Base-by-base conservation (phyloP, 1,139 yeast species). In the Saccharomyces hybrid region DNA sequence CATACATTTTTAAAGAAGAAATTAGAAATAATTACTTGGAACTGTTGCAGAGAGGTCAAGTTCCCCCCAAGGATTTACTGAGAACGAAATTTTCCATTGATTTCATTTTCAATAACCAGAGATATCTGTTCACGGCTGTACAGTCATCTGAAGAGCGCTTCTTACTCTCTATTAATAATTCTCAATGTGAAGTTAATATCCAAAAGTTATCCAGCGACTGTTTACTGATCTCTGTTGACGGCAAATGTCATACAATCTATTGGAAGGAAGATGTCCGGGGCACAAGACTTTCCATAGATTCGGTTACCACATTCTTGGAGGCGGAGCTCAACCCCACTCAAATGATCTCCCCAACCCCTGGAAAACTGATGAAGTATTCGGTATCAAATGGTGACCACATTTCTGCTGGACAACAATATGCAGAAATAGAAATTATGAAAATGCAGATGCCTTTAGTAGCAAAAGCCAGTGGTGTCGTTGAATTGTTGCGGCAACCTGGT, bases 351-450 rank as follows among this genome's bases (percentile, higher is more conserved):
- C 99, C 99, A 49, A 91, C 98, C 48, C 99, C 99, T 54, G 99
- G 99, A 78, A 93, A 95, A 75, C 81, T 93, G 65, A 96, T 91
- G 57, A 89, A 89, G 71, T 95, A 83, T 73, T 78, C 91, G 65
- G 96, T 93, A 58, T 98, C 93, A 69, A 87, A 86, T 65, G 99
- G 99, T 62, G 99, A 91, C 61, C 98, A 91, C 67, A 82, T 93
- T 64, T 75, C 75, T 58, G 84, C 95, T 57, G 99, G 99, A 58
- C 96, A 93, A 75, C 84, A 97, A 50, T 95, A 83, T 68, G 99
- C 99, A 49, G 99, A 93, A 75, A 97, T 93, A 56, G 99, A 93
- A 76, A 99, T 93, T 63, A 93, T 93, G 99, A 93, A 93, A 75
- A 91, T 91, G 98, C 86, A 88, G 71, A 88, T 88, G 95, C 95